A percentile compares a stretch with the other conserved stretches of the same genome.
Evolutionary conservation across 2,329 filamentous ascomycete genomes (phyloP).

Genomic region (Ramichloridium luteum): DNA sequence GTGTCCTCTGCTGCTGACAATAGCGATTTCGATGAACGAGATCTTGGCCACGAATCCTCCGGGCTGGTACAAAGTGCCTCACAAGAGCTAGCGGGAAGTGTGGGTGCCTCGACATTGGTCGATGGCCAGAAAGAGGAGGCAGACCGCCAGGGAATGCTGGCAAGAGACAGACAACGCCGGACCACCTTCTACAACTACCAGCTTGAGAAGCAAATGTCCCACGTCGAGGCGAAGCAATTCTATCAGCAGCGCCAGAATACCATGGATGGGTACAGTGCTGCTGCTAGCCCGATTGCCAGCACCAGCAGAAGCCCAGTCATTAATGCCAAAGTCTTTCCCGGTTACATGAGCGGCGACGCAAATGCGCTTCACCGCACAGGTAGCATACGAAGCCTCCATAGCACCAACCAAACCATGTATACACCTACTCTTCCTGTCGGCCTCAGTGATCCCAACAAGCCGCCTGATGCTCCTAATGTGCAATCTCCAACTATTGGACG

Average conservation of each 20-base stretch:
- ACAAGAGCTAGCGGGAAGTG: conserved; percentile 13
- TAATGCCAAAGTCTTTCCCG: conserved; percentile 33
- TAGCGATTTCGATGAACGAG: conserved; percentile 9
- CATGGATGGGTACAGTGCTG: conserved; percentile 24
- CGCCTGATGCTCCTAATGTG: conserved; percentile 18
- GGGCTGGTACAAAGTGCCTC: conserved; percentile 17
- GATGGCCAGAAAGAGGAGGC: conserved; percentile 12
- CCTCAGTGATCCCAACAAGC: conserved; percentile 23
- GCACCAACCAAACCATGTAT: conserved; percentile 12
- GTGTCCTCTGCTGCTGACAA: conserved; percentile 12
- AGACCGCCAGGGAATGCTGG: conserved; percentile 27
- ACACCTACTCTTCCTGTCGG: conserved; percentile 23
- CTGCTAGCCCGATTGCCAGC: conserved; percentile 20
- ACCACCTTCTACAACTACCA: conserved; percentile 90
- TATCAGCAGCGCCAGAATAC: conserved; percentile 71
- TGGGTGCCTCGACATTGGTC: conserved; percentile 9
- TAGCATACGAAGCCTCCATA: conserved; percentile 32
- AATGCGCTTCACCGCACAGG: conserved; percentile 28
- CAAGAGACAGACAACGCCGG: conserved; percentile 45
- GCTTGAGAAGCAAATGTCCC: conserved; percentile 86
- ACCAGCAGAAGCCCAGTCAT: conserved; percentile 28
- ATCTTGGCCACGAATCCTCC: conserved; percentile 16
- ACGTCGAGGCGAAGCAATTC: conserved; percentile 88
- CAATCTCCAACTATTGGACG: conserved; percentile 22
- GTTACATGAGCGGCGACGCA: conserved; percentile 27